phyloP scores from a whole-genome alignment of 2,329 filamentous ascomycete genomes.

The Chrysoporthe austroafricana region DNA sequence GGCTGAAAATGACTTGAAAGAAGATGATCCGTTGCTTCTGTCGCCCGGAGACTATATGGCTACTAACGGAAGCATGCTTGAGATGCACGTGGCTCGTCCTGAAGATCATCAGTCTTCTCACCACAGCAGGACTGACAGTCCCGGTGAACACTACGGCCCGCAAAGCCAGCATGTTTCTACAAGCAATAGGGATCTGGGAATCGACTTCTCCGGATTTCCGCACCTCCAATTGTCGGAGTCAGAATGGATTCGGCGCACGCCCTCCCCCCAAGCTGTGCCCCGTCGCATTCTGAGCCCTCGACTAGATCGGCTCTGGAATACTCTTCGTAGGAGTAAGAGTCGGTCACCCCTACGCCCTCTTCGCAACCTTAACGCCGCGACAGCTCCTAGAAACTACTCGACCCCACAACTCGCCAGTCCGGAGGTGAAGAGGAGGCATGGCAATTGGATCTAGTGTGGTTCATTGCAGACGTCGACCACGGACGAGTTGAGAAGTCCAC shows the following conservation, averaged over 20 bases:
- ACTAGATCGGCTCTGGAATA: slow-evolving; percentile 25
- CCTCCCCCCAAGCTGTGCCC: slow-evolving; percentile 20
- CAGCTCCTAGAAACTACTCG: slow-evolving; percentile 17
- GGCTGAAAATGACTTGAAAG: slow-evolving; percentile 1
- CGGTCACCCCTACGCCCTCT: slow-evolving; percentile 21
- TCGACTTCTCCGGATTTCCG: slow-evolving; percentile 24
- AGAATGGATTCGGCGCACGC: slow-evolving; percentile 23
- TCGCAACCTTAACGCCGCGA: not conserved
- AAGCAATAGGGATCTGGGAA: not conserved
- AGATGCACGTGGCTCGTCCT: not conserved
- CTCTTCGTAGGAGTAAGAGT: slow-evolving; percentile 25
- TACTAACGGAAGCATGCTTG: not conserved
- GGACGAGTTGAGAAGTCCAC: slow-evolving; percentile 1
- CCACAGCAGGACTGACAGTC: not conserved
- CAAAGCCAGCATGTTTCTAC: not conserved
- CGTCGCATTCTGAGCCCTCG: slow-evolving; percentile 24
- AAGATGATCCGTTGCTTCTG: not conserved
- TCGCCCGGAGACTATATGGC: slow-evolving; percentile 12
- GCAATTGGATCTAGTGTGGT: slow-evolving; percentile 31
- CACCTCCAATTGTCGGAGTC: slow-evolving; percentile 23
- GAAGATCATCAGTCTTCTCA: not conserved
- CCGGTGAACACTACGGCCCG: not conserved
- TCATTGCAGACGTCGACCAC: slow-evolving; percentile 21
- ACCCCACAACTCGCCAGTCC: slow-evolving; percentile 17
- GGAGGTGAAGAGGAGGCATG: slow-evolving; percentile 16